These are phyloP conservation scores for Actinomucor elegans DNA, from an alignment of 371 early-diverging fungal genomes.

Conservation along the genomic window DNA sequence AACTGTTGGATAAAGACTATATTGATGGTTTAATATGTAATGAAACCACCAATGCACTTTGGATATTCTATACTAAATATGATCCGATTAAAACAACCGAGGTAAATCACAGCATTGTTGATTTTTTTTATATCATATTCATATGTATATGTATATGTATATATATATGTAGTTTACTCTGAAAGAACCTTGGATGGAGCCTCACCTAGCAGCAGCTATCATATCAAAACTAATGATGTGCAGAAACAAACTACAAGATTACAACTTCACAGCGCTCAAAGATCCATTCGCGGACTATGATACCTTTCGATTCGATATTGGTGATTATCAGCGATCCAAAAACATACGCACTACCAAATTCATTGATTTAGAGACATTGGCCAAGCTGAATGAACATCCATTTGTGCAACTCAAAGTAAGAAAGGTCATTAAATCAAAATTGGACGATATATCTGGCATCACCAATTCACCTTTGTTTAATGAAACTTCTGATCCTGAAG, in stretches of 20 bases:
- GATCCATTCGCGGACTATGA: slow-evolving; percentile 66
- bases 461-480: slow-evolving; percentile 47
- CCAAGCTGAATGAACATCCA: slow-evolving; percentile 40
- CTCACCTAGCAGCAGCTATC: slow-evolving; percentile 57
- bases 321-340: slow-evolving; percentile 53
- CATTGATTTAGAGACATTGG: slow-evolving; percentile 43
- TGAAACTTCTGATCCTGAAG: slow-evolving; percentile 60
- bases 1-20: slow-evolving; percentile 44
- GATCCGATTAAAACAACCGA: slow-evolving; percentile 49
- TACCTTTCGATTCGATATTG: slow-evolving; percentile 50
- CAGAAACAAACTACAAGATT: slow-evolving; percentile 59
- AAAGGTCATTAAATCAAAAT: slow-evolving; percentile 60
- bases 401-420: slow-evolving; percentile 49
- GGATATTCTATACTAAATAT: slow-evolving; percentile 51
- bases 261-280: slow-evolving; percentile 63
- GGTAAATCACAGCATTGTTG: slow-evolving; percentile 30
- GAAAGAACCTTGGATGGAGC: slow-evolving; percentile 61
- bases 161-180: slow-evolving; percentile 14
- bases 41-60: slow-evolving; percentile 55
- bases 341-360: slow-evolving; percentile 27
- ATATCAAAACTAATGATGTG: slow-evolving; percentile 57
- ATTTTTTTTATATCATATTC: too few relatives aligned
- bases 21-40: slow-evolving; percentile 65
- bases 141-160: too few relatives aligned
- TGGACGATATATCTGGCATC: slow-evolving; percentile 62